A percentile compares a stretch with the other conserved stretches of the same genome.
Conservation (phyloP, 352 stramenopile genomes). For the Pythium phragmiticola region DNA sequence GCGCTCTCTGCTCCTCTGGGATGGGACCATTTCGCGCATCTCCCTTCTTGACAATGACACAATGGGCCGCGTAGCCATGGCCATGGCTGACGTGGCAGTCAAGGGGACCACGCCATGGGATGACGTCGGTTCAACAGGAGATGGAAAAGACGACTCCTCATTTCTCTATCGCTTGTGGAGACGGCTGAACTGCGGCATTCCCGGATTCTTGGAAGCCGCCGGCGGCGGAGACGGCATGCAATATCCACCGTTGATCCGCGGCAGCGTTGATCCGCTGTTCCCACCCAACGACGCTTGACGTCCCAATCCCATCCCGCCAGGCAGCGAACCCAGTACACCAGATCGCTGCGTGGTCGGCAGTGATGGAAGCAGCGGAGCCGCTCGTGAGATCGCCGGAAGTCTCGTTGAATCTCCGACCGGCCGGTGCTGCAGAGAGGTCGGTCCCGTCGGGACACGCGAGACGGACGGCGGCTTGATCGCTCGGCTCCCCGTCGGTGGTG, state of each 20-base stretch:
- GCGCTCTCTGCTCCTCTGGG: not conserved
- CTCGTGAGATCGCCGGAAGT: constrained; percentile 19
- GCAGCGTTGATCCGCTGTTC: constrained; percentile 23
- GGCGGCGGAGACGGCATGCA: constrained; percentile 37
- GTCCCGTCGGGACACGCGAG: not conserved
- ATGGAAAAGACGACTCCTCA: not conserved
- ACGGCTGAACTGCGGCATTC: constrained; percentile 59
- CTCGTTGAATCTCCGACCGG: constrained; percentile 9
- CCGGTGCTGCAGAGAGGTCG: not conserved
- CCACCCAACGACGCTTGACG: too few species aligned
- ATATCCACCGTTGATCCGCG: constrained; percentile 21
- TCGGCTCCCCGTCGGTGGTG: too few species aligned
- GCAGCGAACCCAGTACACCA: too few species aligned
- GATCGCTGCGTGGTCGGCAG: too few species aligned
- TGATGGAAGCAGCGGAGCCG: constrained; percentile 1
- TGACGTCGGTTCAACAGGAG: constrained; percentile 8
- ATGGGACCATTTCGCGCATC: constrained; percentile 8
- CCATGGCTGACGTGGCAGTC: constrained; percentile 12
- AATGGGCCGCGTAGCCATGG: not conserved
- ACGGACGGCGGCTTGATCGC: constrained; percentile 4
- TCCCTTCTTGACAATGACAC: not conserved
- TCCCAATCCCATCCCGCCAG: too few species aligned
- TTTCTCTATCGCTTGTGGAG: constrained; percentile 52
- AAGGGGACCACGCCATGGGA: not conserved
- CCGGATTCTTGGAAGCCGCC: constrained; percentile 34